phyloP scores from a whole-genome alignment of 495 filamentous ascomycete species.

The Hypoxylon lienhwacheense region DNA sequence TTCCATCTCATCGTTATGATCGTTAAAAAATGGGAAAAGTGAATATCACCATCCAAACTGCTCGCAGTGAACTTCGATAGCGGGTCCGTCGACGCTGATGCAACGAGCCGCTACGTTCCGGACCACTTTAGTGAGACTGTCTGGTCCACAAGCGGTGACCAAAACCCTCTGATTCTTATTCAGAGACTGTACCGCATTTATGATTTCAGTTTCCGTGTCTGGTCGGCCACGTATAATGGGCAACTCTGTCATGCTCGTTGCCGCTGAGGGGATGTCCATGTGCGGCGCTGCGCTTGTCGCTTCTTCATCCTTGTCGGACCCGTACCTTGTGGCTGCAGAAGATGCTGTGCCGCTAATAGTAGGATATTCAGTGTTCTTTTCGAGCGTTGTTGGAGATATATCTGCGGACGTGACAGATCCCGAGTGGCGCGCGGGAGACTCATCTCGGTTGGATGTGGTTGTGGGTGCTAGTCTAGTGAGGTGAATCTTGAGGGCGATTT shows the following conservation, averaged over 20 bases:
- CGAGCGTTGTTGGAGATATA: not conserved
- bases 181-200: slow-evolving; percentile 44
- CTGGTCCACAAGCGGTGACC: slow-evolving; percentile 57
- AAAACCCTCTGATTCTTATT: slow-evolving; percentile 47
- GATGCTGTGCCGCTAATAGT: slow-evolving; percentile 18
- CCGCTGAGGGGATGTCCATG: slow-evolving; percentile 5
- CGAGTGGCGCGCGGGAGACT: slow-evolving; percentile 3
- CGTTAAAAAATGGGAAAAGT: not conserved
- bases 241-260: slow-evolving; percentile 14
- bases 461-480: slow-evolving; percentile 39
- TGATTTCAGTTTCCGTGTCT: slow-evolving; percentile 46
- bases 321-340: slow-evolving; percentile 28
- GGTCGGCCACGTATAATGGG: slow-evolving; percentile 46
- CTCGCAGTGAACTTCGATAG: slow-evolving; percentile 57
- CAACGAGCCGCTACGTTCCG: slow-evolving; percentile 54
- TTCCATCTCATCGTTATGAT: not conserved
- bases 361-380: slow-evolving; percentile 13
- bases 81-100: slow-evolving; percentile 52
- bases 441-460: not conserved
- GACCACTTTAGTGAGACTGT: slow-evolving; percentile 49
- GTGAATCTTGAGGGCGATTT: slow-evolving; percentile 52
- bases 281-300: not conserved
- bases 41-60: slow-evolving; percentile 56
- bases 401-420: slow-evolving; percentile 15
- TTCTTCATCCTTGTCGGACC: slow-evolving; percentile 25